A percentile compares a stretch with the other conserved stretches of the same genome.
Evolutionary conservation across 2,329 filamentous ascomycete genomes (phyloP).

Genomic region (Ophiostoma tasmaniense): DNA sequence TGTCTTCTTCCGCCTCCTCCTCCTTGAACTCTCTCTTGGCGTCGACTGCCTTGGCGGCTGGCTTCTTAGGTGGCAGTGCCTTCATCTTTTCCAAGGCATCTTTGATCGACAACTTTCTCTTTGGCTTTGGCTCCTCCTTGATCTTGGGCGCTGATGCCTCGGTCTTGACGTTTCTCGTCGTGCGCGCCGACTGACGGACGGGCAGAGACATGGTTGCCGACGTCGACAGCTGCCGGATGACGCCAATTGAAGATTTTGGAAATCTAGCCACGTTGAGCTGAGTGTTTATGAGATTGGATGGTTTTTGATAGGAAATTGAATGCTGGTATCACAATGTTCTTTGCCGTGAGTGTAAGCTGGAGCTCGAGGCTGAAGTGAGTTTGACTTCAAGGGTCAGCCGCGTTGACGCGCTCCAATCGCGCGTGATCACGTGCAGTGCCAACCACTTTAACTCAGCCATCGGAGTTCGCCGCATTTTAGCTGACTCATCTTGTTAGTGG

Average conservation of each 20-base stretch:
- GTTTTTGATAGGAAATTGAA: no score
- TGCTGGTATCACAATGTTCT: no score
- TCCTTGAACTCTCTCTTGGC: background rate
- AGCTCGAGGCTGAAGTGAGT: background rate
- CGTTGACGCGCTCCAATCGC: background rate
- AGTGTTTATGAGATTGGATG: no score
- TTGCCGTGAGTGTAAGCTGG: background rate
- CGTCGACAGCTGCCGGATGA: constrained; percentile 10
- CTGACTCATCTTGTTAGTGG: background rate
- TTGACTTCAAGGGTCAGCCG: background rate
- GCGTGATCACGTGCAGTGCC: background rate
- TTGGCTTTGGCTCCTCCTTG: constrained; percentile 25
- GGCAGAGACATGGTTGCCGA: constrained; percentile 16
- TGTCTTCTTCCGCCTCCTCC: background rate
- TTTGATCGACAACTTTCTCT: constrained; percentile 23
- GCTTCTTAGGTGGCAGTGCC: background rate
- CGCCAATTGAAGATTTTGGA: background rate
- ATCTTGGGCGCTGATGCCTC: background rate
- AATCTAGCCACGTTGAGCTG: no score
- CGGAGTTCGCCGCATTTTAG: background rate
- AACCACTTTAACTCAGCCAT: background rate
- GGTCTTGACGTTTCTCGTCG: constrained; percentile 19
- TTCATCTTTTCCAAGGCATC: background rate
- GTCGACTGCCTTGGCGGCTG: background rate
- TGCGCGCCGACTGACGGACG: constrained; percentile 16